These are phyloP conservation scores for Diaporthe amygdali DNA, from an alignment of 2,329 filamentous ascomycete genomes.

Conservation along the genomic window DNA sequence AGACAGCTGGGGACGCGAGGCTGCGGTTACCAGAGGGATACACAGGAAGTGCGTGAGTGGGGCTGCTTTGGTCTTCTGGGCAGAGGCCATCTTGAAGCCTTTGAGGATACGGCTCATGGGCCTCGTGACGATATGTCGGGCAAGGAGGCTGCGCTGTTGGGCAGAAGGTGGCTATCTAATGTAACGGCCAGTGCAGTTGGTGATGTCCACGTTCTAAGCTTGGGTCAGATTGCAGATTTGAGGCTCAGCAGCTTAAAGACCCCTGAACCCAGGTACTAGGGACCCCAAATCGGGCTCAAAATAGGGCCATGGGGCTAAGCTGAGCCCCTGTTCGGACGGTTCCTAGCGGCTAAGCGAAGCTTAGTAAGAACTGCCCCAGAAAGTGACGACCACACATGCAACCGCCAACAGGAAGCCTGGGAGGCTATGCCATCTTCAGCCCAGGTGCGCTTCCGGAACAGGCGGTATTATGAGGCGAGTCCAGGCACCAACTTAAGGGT, in stretches of 20 bases:
- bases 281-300: background rate
- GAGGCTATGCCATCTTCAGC: slow-evolving; percentile 9
- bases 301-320: background rate
- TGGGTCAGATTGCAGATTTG: background rate
- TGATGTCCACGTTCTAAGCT: background rate
- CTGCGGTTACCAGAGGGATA: slow-evolving; percentile 70
- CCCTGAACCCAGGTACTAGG: background rate
- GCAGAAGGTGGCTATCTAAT: background rate
- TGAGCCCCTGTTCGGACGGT: background rate
- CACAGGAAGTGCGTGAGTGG: slow-evolving; percentile 76
- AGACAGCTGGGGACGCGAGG: slow-evolving; percentile 70
- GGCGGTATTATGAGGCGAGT: background rate
- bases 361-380: background rate
- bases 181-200: background rate
- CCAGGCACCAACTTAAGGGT: slow-evolving; percentile 8
- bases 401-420: background rate
- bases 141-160: background rate
- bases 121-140: background rate
- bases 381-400: background rate
- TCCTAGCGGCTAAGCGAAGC: background rate
- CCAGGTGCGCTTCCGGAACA: background rate
- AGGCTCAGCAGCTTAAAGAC: background rate
- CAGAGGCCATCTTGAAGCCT: slow-evolving; percentile 39
- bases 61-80: slow-evolving; percentile 38
- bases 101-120: slow-evolving; percentile 17